Evolutionary conservation across 805 yeast species (phyloP), one percentile per base, ranked within the genome.

Genomic region (Yarrowia keelungensis): DNA sequence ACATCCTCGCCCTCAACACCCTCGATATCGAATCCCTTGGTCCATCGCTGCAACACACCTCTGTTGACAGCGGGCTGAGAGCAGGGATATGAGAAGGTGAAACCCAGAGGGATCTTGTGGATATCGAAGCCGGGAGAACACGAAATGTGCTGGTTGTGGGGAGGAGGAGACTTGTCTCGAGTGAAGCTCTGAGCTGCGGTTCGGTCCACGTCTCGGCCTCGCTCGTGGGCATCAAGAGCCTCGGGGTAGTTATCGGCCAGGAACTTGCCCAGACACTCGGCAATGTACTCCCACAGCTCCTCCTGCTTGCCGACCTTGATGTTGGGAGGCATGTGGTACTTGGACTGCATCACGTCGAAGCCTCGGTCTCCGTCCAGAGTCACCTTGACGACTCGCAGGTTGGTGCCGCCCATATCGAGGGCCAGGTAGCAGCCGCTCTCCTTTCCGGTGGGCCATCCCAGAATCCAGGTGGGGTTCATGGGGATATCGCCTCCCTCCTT

Each of bases 401-500:
- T 94, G 71, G 99, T 94, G 71, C 99, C 99, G 78, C 99, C 99
- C 81, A 94, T 85, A 79, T 94, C 99, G 70, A 95, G 89, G 67
- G 98, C 98, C 77, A 94, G 81, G 80, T 85, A 94, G 73, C 91
- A 88, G 72, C 99, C 99, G 50, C 84, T 85, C 79, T 94, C 99
- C 73, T 87, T 81, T 72, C 99, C 99, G 64, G 94, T 89, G 72
- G 98, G 98, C 82, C 83, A 89, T 76, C 90, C 96, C 84, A 92
- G 82, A 69, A 94, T 98, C 98, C 98, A 94, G 71, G 96, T 91
- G 59, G 97, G 97, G 77, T 89, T 92, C 98, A 94, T 94, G 71
- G 99, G 98, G 76, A 92, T 91, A 78, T 89, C 89, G 70, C 95
- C 96, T 66, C 95, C 94, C 69, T 83, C 79, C 70, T 71, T 42